Conservation (phyloP, 2,329 filamentous ascomycete genomes). For the Chrysosphaeria jannelii region DNA sequence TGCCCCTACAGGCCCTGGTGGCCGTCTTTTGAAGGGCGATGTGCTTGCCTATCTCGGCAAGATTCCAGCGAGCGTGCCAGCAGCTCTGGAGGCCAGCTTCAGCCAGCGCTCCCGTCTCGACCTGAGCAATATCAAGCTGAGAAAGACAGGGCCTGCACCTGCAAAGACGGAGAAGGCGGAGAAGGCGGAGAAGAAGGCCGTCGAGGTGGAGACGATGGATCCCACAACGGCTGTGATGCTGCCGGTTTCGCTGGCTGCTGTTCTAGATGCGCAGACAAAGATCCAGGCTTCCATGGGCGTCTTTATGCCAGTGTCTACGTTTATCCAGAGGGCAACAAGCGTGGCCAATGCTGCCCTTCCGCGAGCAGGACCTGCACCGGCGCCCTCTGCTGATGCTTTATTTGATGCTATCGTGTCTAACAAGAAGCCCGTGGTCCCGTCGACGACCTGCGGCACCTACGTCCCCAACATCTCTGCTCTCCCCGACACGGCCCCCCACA, state of each 20-base stretch:
- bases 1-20: constrained; percentile 60
- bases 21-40: constrained; percentile 80
- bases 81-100: constrained; percentile 38
- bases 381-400: constrained; percentile 48
- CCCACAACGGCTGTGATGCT: constrained; percentile 28
- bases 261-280: constrained; percentile 52
- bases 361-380: constrained; percentile 21
- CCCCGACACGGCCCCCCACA: constrained; percentile 11
- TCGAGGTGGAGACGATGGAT: constrained; percentile 4
- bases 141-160: constrained; percentile 7
- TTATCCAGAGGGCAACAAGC: constrained; percentile 59
- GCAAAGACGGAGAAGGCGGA: constrained; percentile 11
- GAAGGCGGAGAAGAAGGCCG: constrained; percentile 8
- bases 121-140: constrained; percentile 77
- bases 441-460: too few relatives aligned
- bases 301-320: constrained; percentile 56
- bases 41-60: constrained; percentile 67
- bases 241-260: constrained; percentile 48
- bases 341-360: constrained; percentile 73
- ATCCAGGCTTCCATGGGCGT: constrained; percentile 51
- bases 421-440: constrained; percentile 8
- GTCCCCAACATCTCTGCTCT: constrained; percentile 38
- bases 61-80: constrained; percentile 42
- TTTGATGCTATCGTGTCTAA: constrained; percentile 64
- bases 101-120: constrained; percentile 59